phyloP scores from a whole-genome alignment of 2,329 filamentous ascomycete species.

The Diplocarpon rosae region DNA sequence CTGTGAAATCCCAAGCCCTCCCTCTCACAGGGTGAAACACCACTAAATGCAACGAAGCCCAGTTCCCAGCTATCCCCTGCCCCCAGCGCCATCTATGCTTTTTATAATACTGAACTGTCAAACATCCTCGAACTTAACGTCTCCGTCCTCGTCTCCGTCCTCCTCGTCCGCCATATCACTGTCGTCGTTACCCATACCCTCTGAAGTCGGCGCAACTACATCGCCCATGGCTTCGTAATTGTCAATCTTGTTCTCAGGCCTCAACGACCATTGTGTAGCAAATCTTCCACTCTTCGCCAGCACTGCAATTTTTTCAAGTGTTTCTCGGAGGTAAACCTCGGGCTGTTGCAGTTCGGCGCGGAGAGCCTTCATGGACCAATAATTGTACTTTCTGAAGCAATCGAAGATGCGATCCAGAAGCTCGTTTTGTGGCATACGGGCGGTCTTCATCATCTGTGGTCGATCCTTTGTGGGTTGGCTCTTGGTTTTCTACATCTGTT shows the following conservation, averaged over 20 bases:
- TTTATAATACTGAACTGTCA: conserved; percentile 1
- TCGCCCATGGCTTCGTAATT: conserved; percentile 43
- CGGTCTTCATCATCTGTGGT: conserved; percentile 68
- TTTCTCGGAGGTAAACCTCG: conserved; percentile 83
- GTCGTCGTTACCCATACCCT: conserved; percentile 36
- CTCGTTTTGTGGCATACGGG: conserved; percentile 80
- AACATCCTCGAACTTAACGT: conserved; percentile 75
- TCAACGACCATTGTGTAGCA: conserved; percentile 75
- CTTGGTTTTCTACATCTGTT: conserved; percentile 37
- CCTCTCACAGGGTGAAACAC: background rate
- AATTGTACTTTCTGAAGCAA: conserved; percentile 76
- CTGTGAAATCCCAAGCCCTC: too few relatives aligned
- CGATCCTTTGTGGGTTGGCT: conserved; percentile 44
- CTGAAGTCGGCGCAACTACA: conserved; percentile 36
- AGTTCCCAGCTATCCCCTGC: background rate
- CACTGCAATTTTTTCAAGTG: conserved; percentile 70
- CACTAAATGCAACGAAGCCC: conserved; percentile 4
- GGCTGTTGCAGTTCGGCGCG: conserved; percentile 72
- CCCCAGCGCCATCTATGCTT: conserved; percentile 4
- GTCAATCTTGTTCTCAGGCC: conserved; percentile 52
- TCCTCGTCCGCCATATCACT: conserved; percentile 49
- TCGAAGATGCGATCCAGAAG: conserved; percentile 76
- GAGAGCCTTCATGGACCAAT: conserved; percentile 88
- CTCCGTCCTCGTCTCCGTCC: conserved; percentile 53
- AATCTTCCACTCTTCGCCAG: conserved; percentile 76